phyloP scores from a whole-genome alignment of 1,284 basidiomycete species.

The Irpex sp. region DNA sequence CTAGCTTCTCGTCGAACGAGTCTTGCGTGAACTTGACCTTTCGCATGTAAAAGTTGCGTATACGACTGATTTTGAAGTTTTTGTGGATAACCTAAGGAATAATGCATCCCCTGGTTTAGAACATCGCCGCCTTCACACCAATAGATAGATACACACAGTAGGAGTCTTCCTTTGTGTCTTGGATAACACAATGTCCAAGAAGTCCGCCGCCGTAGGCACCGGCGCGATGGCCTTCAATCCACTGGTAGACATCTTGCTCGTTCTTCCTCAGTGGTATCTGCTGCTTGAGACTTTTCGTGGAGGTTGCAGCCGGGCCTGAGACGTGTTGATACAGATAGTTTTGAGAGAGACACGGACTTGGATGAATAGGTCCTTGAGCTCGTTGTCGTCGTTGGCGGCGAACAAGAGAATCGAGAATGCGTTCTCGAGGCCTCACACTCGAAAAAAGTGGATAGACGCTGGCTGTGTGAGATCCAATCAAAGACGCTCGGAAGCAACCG shows the following conservation, averaged over 20 bases:
- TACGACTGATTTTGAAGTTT: constrained; percentile 98
- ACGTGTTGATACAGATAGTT: not conserved
- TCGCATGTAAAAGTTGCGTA: constrained; percentile 96
- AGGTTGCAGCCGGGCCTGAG: not conserved
- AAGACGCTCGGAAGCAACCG: not conserved
- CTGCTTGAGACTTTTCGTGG: not conserved
- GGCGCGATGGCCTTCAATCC: constrained; percentile 95
- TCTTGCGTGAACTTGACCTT: constrained; percentile 99
- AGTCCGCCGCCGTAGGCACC: constrained; percentile 93
- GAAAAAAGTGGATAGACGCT: not conserved
- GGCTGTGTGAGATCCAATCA: not conserved
- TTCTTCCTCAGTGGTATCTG: not conserved
- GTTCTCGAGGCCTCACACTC: not conserved
- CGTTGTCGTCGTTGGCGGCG: constrained; percentile 5
- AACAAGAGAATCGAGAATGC: not conserved
- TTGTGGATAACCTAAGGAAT: constrained; percentile 81
- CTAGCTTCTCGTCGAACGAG: constrained; percentile 95
- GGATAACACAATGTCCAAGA: constrained; percentile 91
- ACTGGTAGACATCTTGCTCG: constrained; percentile 71
- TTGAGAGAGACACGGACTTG: constrained; percentile 4
- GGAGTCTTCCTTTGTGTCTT: constrained; percentile 97
- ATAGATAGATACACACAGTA: constrained; percentile 54
- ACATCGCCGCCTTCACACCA: too few relatives aligned
- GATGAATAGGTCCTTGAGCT: constrained; percentile 14
- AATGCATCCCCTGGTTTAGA: too few relatives aligned